These are phyloP conservation scores for Puccinia coronata DNA, from an alignment of 1,284 basidiomycete genomes.

Conservation along the genomic window DNA sequence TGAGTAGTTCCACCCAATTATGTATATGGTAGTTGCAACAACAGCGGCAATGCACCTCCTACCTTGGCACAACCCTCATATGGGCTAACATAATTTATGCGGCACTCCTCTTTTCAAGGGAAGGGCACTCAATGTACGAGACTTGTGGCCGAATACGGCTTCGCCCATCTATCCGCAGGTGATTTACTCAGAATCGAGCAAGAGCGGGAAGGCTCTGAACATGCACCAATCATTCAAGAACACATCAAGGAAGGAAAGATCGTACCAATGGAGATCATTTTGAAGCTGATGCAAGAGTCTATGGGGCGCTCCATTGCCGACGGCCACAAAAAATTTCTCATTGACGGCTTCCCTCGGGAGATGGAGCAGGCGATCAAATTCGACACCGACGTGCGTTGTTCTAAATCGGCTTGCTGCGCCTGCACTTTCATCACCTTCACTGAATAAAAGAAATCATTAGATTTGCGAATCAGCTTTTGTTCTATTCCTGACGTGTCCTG, in stretches of 20 bases:
- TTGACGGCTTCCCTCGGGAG: conserved; percentile 97
- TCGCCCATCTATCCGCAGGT: conserved; percentile 94
- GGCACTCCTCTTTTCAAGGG: conserved; percentile 57
- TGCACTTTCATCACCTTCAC: neutral
- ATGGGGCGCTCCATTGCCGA: conserved; percentile 66
- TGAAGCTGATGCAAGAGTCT: conserved; percentile 91
- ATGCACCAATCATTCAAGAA: conserved; percentile 80
- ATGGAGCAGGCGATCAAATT: conserved; percentile 97
- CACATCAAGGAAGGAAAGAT: conserved; percentile 92
- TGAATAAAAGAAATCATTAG: conserved; percentile 59
- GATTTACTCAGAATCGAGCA: conserved; percentile 95
- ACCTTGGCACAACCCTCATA: neutral
- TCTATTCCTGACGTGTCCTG: conserved; percentile 82
- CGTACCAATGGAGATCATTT: conserved; percentile 94
- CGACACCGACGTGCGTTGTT: conserved; percentile 72
- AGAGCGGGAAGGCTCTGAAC: conserved; percentile 77
- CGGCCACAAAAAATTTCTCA: conserved; percentile 83
- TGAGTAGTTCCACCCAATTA: neutral
- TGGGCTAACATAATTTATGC: neutral
- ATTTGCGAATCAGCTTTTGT: conserved; percentile 78
- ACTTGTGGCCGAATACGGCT: conserved; percentile 82
- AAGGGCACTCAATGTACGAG: conserved; percentile 93
- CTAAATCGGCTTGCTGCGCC: neutral
- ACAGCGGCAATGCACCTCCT: neutral
- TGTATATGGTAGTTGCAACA: neutral